Base-by-base conservation (phyloP, 306 rosid species). In the Corylus americana region DNA sequence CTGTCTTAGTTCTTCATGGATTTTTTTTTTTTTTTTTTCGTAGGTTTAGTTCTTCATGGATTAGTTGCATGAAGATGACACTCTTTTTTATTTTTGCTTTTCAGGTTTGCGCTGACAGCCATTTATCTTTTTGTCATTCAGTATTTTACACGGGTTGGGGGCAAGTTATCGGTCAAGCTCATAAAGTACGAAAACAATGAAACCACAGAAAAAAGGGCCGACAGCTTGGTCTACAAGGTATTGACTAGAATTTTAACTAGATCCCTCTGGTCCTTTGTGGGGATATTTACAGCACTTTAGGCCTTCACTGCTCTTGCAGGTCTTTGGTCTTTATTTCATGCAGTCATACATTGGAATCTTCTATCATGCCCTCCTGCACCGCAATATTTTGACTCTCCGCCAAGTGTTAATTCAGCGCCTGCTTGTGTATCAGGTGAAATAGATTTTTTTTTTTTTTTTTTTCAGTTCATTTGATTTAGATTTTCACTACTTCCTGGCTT, bases 141-240 rank as follows among this genome's bases (percentile, higher is more conserved):
- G 83, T 89, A 87, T 81, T 79, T 95, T 51, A 95, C 99, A 49
- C 80, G 84, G 83, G 45, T 89, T 22, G 92, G 99, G 37, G 99
- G 97, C 67, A 87, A 80, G 85, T 78, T 91, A 57, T 91, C 98
- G 39, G 95, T 93, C 61, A 91, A 77, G 85, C 98, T 95, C 61
- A 95, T 95, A 81, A 89, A 83, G 83, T 18, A 79, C 58, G 99
- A 95, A 88, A 90, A 95, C 86, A 89, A 93, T 50, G 97, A 93
- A 79, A 91, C 80, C 83, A 83, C 86, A 48, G 99, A 95, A 84
- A 95, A 90, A 76, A 86, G 87, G 39, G 93, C 99, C 42, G 99
- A 95, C 82, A 95, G 98, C 92, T 89, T 95, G 87, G 92, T 95
- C 77, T 95, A 95, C 89, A 95, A 95, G 98, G 99, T 95, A 87